phyloP scores from a whole-genome alignment of 1,139 yeast genomes.

The Insectozyma bohioensis region DNA sequence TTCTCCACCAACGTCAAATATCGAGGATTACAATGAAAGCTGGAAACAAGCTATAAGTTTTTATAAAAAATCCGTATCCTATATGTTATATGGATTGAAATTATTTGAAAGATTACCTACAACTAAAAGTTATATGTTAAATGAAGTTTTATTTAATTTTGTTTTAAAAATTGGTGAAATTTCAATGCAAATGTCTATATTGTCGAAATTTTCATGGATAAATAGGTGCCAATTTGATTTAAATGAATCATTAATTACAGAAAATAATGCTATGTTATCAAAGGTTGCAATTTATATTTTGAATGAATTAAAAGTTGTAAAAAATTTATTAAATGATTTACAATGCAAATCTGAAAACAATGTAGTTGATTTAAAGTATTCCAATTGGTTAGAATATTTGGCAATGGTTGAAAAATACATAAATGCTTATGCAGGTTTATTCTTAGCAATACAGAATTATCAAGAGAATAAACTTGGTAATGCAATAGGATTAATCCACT shows the following conservation, averaged over 20 bases:
- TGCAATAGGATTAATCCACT: conserved; percentile 44
- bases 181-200: conserved; percentile 41
- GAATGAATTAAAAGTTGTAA: conserved; percentile 29
- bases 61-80: conserved; percentile 34
- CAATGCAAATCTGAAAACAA: conserved; percentile 2
- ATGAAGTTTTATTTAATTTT: conserved; percentile 16
- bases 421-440: conserved; percentile 43
- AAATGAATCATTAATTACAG: conserved; percentile 28
- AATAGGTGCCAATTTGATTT: conserved; percentile 31
- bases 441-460: conserved; percentile 42
- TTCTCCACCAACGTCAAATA: conserved; percentile 12
- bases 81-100: conserved; percentile 28
- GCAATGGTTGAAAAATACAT: conserved; percentile 34
- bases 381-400: conserved; percentile 37
- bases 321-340: no score
- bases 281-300: conserved; percentile 42
- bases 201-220: conserved; percentile 42
- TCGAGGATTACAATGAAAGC: conserved; percentile 19
- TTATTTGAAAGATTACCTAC: not conserved
- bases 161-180: conserved; percentile 29
- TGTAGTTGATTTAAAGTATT: conserved; percentile 17
- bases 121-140: not conserved
- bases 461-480: conserved; percentile 42
- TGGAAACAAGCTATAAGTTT: conserved; percentile 40
- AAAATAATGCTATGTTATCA: conserved; percentile 41